phyloP scores from a whole-genome alignment of 805 yeast species.

The Debaryomyces castellii region DNA sequence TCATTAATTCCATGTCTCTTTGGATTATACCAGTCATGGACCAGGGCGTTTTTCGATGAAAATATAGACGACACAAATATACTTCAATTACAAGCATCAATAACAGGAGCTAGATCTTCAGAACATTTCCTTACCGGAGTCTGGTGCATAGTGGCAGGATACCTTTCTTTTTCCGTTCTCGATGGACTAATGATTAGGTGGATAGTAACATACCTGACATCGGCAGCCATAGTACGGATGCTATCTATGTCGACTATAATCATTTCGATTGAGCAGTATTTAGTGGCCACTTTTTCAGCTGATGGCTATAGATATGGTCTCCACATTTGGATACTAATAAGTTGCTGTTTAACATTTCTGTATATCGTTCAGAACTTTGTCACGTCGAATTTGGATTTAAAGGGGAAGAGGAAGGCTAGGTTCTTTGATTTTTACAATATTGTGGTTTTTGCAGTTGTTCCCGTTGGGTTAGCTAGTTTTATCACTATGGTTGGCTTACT shows the following conservation, averaged over 20 bases:
- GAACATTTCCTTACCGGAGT: constrained; percentile 80
- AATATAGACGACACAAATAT: background rate
- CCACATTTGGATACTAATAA: constrained; percentile 90
- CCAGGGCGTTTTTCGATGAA: constrained; percentile 24
- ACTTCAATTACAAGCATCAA: constrained; percentile 12
- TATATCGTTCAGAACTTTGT: constrained; percentile 86
- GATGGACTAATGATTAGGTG: constrained; percentile 92
- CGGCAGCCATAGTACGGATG: constrained; percentile 87
- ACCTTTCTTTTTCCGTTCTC: constrained; percentile 75
- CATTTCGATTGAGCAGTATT: constrained; percentile 65
- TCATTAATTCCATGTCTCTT: constrained; percentile 68
- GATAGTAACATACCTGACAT: constrained; percentile 85
- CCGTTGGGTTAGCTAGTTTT: constrained; percentile 92
- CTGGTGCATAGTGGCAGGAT: constrained; percentile 92
- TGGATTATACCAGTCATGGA: constrained; percentile 51
- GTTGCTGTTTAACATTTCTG: constrained; percentile 76
- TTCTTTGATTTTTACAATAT: constrained; percentile 85
- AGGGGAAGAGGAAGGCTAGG: constrained; percentile 48
- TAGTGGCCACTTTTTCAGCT: constrained; percentile 62
- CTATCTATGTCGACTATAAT: constrained; percentile 76
- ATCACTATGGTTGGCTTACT: constrained; percentile 85
- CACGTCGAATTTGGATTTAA: constrained; percentile 67
- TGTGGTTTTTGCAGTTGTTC: constrained; percentile 96
- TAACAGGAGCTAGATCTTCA: constrained; percentile 65
- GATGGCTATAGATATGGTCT: constrained; percentile 71